phyloP scores from a whole-genome alignment of 78 protist genomes.

The Diacronema lutheri region DNA sequence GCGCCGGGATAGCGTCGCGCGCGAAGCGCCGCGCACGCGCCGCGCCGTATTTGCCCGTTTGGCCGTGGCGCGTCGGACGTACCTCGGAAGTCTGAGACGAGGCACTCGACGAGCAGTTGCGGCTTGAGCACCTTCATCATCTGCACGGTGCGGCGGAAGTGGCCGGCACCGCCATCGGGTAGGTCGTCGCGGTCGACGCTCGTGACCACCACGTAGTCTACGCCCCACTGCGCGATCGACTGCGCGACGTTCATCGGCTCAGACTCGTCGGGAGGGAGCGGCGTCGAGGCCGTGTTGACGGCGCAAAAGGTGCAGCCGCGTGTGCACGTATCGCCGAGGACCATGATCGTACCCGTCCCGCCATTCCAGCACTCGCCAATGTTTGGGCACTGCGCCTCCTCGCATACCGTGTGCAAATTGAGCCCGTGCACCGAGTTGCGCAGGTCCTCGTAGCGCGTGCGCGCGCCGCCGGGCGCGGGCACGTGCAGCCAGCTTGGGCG shows the following conservation, averaged over 20 bases:
- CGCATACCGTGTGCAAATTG: conserved; percentile 29
- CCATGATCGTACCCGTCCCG: conserved; percentile 91
- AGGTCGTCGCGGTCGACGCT: conserved; percentile 88
- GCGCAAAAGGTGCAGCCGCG: conserved; percentile 91
- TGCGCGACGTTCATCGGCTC: conserved; percentile 78
- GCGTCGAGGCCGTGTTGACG: conserved; percentile 73
- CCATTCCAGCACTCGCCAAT: conserved; percentile 92
- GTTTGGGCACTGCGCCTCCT: conserved; percentile 55
- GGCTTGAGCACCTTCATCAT: conserved; percentile 47
- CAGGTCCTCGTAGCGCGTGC: background rate
- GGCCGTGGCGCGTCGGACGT: too few relatives aligned
- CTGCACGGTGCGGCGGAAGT: conserved; percentile 66
- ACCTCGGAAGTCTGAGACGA: conserved; percentile 1
- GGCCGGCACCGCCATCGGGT: conserved; percentile 77
- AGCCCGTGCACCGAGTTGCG: background rate
- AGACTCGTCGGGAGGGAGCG: conserved; percentile 78
- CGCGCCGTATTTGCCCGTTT: too few relatives aligned
- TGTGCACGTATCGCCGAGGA: conserved; percentile 91
- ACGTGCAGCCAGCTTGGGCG: background rate
- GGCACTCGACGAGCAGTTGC: conserved; percentile 7
- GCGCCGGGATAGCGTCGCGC: too few relatives aligned
- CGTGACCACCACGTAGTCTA: conserved; percentile 88
- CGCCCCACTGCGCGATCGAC: conserved; percentile 72
- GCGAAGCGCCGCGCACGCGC: too few relatives aligned
- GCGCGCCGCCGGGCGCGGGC: background rate